These are phyloP conservation scores for Claviceps quebecensis DNA, from an alignment of 2,329 filamentous ascomycete species.

Conservation along the genomic window DNA sequence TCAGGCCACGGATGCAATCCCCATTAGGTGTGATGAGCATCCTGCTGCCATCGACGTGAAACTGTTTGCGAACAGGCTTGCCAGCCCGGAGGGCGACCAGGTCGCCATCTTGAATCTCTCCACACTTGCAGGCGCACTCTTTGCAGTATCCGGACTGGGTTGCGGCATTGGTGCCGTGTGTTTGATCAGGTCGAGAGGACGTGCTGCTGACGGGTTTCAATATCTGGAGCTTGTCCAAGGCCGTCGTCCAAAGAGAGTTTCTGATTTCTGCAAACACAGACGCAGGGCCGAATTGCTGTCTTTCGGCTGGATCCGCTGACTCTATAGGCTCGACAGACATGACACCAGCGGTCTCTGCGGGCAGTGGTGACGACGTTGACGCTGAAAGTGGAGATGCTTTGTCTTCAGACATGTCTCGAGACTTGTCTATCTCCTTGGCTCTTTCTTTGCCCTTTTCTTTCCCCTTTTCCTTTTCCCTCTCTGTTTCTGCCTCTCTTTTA, in stretches of 20 bases:
- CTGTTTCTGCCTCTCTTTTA: slow-evolving; percentile 4
- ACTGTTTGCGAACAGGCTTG: slow-evolving; percentile 44
- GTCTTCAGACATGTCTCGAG: slow-evolving; percentile 2
- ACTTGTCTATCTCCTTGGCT: slow-evolving; percentile 2
- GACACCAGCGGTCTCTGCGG: slow-evolving; percentile 9
- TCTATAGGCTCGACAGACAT: slow-evolving; percentile 9
- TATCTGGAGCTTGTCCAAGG: slow-evolving; percentile 22
- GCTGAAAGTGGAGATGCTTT: slow-evolving; percentile 2
- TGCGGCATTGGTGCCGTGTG: slow-evolving; percentile 7
- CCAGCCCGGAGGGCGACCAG: slow-evolving; percentile 40
- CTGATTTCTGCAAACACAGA: slow-evolving; percentile 24
- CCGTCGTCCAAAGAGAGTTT: slow-evolving; percentile 18
- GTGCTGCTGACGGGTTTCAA: slow-evolving; percentile 21
- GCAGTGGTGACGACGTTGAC: neutral
- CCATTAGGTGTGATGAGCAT: slow-evolving; percentile 65
- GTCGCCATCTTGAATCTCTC: slow-evolving; percentile 33
- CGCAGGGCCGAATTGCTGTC: slow-evolving; percentile 17
- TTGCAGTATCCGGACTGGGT: slow-evolving; percentile 20
- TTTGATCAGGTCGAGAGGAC: slow-evolving; percentile 16
- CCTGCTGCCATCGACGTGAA: slow-evolving; percentile 44
- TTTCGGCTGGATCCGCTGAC: slow-evolving; percentile 14
- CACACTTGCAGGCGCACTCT: slow-evolving; percentile 24
- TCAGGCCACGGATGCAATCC: slow-evolving; percentile 60
- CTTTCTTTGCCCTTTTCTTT: slow-evolving; percentile 4
- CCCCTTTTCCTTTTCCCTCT: neutral